A percentile compares a stretch with the other conserved stretches of the same genome.
Evolutionary conservation across 2,329 filamentous ascomycete species (phyloP).

Genomic region (Ophiosphaerella narmari): DNA sequence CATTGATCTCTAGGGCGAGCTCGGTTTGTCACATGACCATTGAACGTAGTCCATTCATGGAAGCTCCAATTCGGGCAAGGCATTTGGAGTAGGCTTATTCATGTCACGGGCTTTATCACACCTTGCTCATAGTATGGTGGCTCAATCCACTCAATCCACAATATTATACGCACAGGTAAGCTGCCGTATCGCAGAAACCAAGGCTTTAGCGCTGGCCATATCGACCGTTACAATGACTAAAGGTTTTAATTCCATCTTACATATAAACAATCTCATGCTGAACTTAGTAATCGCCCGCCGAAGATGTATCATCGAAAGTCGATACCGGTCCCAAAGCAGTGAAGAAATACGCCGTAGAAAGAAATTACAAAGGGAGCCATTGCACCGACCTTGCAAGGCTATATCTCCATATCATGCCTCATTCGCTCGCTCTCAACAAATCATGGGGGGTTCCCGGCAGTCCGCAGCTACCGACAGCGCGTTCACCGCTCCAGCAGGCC

Average conservation of each 20-base stretch:
- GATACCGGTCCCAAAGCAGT: constrained; percentile 12
- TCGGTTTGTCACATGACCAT: neutral
- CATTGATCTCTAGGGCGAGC: neutral
- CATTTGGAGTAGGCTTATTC: constrained; percentile 6
- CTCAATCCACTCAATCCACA: too few species aligned
- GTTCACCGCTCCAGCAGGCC: constrained; percentile 14
- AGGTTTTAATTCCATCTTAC: neutral
- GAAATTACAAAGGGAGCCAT: constrained; percentile 2
- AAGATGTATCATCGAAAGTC: constrained; percentile 1
- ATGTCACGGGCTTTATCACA: neutral
- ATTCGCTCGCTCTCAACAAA: constrained; percentile 18
- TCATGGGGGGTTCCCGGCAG: constrained; percentile 10
- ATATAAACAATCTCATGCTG: neutral
- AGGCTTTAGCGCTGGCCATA: constrained; percentile 4
- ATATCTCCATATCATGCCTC: neutral
- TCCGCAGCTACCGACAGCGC: constrained; percentile 9
- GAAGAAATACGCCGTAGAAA: constrained; percentile 9
- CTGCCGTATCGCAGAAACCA: neutral
- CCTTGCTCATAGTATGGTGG: too few species aligned
- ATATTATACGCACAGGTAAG: too few species aligned
- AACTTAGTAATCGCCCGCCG: neutral
- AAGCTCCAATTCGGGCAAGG: too few species aligned
- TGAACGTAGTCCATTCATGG: neutral
- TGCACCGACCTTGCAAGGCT: neutral
- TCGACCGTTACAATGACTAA: constrained; percentile 29